A percentile compares a stretch with the other conserved stretches of the same genome.
Evolutionary conservation across 306 rosid genomes (phyloP).

Genomic region (Ormosia emarginata): DNA sequence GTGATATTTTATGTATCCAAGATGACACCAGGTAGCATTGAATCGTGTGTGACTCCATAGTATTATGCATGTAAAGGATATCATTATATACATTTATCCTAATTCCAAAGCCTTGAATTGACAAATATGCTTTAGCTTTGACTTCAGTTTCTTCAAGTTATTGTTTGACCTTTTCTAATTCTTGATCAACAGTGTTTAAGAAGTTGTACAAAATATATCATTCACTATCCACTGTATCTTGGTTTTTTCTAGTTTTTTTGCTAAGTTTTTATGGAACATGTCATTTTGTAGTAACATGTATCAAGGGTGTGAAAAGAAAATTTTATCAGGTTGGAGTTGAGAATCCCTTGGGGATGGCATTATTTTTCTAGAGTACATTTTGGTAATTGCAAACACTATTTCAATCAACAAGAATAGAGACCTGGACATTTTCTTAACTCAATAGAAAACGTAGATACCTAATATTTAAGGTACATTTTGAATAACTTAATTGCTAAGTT

Average conservation of each 20-base stretch:
- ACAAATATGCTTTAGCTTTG: not conserved
- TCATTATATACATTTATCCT: not conserved
- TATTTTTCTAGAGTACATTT: not conserved
- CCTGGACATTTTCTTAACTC: not conserved
- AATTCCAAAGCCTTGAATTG: not conserved
- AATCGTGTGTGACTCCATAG: not conserved
- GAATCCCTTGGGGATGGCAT: not conserved
- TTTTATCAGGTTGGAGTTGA: not conserved
- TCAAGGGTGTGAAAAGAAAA: not conserved
- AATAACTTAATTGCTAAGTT: not conserved
- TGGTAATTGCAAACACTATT: not conserved
- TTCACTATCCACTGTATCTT: not conserved
- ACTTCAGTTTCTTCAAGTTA: not conserved
- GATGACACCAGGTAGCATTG: not conserved
- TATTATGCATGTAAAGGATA: not conserved
- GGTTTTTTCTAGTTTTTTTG: not conserved
- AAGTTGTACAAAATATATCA: not conserved
- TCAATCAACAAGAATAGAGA: not conserved
- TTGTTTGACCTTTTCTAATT: not conserved
- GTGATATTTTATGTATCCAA: not conserved
- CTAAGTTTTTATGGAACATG: not conserved
- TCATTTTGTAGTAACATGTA: not conserved
- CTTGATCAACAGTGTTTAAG: not conserved
- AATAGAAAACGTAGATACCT: not conserved
- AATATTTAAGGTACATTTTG: not conserved